These are phyloP conservation scores for Aquilaria sinensis DNA, from an alignment of 345 rosid species.

Conservation along the genomic window DNA sequence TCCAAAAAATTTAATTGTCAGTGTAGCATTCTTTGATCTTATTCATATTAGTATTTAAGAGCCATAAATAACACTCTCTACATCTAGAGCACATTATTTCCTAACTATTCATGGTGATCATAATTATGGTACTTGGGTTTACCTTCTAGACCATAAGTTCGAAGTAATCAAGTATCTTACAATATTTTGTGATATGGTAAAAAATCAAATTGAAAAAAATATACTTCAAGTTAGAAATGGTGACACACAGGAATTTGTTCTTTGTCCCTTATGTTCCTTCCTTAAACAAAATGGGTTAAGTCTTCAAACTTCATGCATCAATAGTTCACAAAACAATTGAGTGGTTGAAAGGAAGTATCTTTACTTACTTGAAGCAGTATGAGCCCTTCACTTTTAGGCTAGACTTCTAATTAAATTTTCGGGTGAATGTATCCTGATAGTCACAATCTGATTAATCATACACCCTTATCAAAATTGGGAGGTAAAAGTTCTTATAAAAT, in stretches of 20 bases:
- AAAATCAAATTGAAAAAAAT: not conserved
- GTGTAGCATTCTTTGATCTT: not conserved
- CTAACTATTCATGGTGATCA: not conserved
- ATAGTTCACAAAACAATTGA: not conserved
- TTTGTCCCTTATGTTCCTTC: too few relatives aligned
- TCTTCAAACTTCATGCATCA: not conserved
- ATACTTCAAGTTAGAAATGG: not conserved
- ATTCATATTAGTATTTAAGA: not conserved
- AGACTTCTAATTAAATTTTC: too few relatives aligned
- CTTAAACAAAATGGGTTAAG: too few relatives aligned
- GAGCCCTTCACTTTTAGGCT: not conserved
- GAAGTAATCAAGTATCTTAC: not conserved
- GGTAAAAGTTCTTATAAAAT: too few relatives aligned
- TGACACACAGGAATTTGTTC: too few relatives aligned
- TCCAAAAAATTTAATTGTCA: not conserved
- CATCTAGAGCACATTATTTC: not conserved
- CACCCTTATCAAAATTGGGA: too few relatives aligned
- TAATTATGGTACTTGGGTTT: not conserved
- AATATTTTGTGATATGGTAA: not conserved
- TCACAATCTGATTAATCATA: too few relatives aligned
- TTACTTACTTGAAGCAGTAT: not conserved
- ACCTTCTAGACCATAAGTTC: not conserved
- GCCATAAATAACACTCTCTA: not conserved
- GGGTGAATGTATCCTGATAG: too few relatives aligned
- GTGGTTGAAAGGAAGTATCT: not conserved